These are phyloP conservation scores for Backusella morwellensis DNA, from an alignment of 192 early-diverging fungal genomes.

Conservation along the genomic window DNA sequence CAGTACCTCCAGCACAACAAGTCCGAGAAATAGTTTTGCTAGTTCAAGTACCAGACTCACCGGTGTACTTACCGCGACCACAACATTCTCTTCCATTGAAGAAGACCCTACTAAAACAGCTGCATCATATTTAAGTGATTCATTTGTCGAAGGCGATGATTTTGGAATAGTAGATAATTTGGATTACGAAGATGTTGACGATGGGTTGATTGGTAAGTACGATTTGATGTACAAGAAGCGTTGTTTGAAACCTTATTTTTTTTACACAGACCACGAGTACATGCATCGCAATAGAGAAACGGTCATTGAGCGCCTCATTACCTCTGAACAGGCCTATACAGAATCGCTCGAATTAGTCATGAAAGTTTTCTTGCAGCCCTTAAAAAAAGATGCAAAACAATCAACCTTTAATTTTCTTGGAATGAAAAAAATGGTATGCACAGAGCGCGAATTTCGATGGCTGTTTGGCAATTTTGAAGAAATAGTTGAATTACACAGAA, in stretches of 20 bases:
- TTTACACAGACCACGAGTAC: constrained; percentile 25
- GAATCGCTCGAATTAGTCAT: constrained; percentile 24
- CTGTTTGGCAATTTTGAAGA: constrained; percentile 32
- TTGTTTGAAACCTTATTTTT: neutral
- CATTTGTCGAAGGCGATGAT: neutral
- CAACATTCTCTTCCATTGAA: constrained; percentile 1
- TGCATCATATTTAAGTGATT: neutral
- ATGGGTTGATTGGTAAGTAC: constrained; percentile 22
- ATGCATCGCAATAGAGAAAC: constrained; percentile 26
- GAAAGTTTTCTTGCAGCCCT: constrained; percentile 16
- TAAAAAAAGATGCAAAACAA: constrained; percentile 20
- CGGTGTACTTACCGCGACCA: neutral
- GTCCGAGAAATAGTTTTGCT: constrained; percentile 4
- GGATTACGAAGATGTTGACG: constrained; percentile 30
- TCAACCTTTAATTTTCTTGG: constrained; percentile 26
- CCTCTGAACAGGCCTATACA: constrained; percentile 22
- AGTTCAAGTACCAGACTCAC: neutral
- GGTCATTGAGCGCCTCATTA: constrained; percentile 20
- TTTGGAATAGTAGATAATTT: constrained; percentile 24
- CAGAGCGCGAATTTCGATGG: constrained; percentile 26
- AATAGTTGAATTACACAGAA: constrained; percentile 15
- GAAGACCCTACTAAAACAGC: neutral
- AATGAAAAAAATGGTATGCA: constrained; percentile 27
- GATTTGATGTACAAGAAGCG: neutral
- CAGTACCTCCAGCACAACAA: neutral